Base-by-base conservation (phyloP, 2,329 filamentous ascomycete genomes). In the Fusarium pininemorale region DNA sequence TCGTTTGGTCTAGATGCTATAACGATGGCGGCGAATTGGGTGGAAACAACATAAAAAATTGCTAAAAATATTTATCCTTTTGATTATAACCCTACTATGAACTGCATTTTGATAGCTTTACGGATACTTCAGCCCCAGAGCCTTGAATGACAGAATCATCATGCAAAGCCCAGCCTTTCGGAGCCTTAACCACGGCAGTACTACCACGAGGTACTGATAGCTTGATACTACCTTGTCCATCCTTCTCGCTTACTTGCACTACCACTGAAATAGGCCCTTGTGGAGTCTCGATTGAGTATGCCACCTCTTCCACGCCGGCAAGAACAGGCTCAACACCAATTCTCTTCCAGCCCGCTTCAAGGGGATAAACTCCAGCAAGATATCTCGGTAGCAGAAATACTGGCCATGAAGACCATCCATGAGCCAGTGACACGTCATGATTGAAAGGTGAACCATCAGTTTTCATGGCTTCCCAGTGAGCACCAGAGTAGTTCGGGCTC, bases 371-470 rank as follows among this genome's bases (percentile, higher is more conserved):
- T 7, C 63, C 63, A 7, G 60, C 63, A 10, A 66, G 59, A 20
- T 66, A 64, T 13, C 63, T 24, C 0, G 63, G 63, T 1, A 66
- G 7, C 6, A 66, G 9, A 35, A 54, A 56, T 0, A 64, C 59
- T 4, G 63, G 63, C 63, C 63, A 66, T 2, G 47, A 55, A 15
- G 63, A 66, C 63, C 59, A 66, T 5, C 63, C 63, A 10, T 66
- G 63, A 41, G 28, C 26, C 3, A 64, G 30, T 0, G 63, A 66
- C 3, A 66, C 59, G 4, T 66, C 59, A 18, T 64, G 63, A 15
- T 48, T 55, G 7, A 24, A 66, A 13, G 63, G 63, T 0, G 28
- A 37, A 35, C 63, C 63, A 1, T 66, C 41, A 10, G 28, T 37
- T 7, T 18, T 64, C 26, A 66, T 56, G 0, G 47, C 59, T 18